Evolutionary conservation across 805 yeast species (phyloP).

Genomic region (Candida sphagnicola): DNA sequence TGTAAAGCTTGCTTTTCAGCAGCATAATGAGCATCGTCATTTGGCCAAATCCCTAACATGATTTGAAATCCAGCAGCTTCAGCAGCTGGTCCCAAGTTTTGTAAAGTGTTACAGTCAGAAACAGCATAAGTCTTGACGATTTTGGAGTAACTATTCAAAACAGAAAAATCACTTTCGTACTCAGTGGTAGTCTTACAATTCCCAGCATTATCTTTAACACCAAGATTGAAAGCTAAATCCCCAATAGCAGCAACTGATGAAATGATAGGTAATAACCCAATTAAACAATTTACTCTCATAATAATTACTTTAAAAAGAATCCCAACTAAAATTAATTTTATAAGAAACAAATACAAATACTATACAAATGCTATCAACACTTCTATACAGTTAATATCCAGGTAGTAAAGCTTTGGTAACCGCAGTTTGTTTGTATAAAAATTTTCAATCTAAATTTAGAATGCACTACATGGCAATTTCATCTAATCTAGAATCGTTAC

Average conservation of each 20-base stretch:
- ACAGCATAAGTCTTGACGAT: slow-evolving; percentile 85
- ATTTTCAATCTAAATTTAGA: neutral
- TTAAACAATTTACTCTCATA: neutral
- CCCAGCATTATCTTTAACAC: slow-evolving; percentile 73
- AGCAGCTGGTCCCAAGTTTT: slow-evolving; percentile 82
- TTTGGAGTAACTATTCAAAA: slow-evolving; percentile 54
- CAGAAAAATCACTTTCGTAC: slow-evolving; percentile 63
- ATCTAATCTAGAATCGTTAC: neutral
- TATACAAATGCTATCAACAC: neutral
- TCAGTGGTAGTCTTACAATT: slow-evolving; percentile 73
- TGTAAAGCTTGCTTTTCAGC: slow-evolving; percentile 72
- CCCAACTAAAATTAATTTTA: neutral
- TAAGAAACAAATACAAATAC: neutral
- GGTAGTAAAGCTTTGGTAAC: no score
- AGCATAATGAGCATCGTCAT: slow-evolving; percentile 69
- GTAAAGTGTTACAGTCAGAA: slow-evolving; percentile 89
- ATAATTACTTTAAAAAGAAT: neutral
- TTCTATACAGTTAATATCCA: no score
- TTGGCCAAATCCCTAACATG: slow-evolving; percentile 93
- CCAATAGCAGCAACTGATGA: slow-evolving; percentile 57
- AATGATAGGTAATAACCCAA: slow-evolving; percentile 20
- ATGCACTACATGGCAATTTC: no score
- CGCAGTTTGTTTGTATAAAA: neutral
- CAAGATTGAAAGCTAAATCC: slow-evolving; percentile 78
- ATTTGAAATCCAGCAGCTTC: slow-evolving; percentile 71